Base-by-base conservation (phyloP, 2,329 filamentous ascomycete genomes). In the Daldinia sp. region DNA sequence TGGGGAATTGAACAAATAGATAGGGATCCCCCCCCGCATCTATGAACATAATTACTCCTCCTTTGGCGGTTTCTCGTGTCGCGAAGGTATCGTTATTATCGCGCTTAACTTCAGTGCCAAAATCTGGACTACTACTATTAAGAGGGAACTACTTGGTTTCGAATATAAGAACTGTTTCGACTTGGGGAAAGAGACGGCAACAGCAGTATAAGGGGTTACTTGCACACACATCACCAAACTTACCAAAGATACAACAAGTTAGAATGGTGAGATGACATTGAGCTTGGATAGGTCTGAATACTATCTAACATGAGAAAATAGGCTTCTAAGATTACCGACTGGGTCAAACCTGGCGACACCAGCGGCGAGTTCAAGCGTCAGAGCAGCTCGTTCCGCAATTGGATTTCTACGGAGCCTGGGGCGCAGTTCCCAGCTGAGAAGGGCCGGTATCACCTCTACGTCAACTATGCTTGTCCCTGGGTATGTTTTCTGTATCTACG, bases 381-480 rank as follows among this genome's bases (percentile, higher is more conserved):
- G 79, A 86, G 87, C 70, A 96, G 93, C 68, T 87, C 89, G 62
- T 98, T 98, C 82, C 90, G 96, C 66, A 88, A 92, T 79, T 92
- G 84, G 80, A 92, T 97, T 79, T 93, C 92, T 35, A 88, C 86
- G 70, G 88, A 93, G 74, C 81, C 88, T 0, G 90, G 88, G 46
- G 91, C 93, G 4, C 82, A 90, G 79, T 98, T 94, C 74, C 92
- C 93, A 4, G 88, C 93, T 0, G 95, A 98, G 82, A 93, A 93
- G 82, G 93, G 88, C 60, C 88, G 96, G 63, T 99, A 99, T 80
- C 96, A 99, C 82, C 89, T 99, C 74, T 99, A 95, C 78, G 91
- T 97, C 73, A 95, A 92, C 76, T 97, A 97, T 81, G 94, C 94
- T 6, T 98, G 94, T 81, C 94, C 94, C 3, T 98, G 94, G 94